phyloP scores from a whole-genome alignment of 257 asterid genomes.

The Fraxinus americana region DNA sequence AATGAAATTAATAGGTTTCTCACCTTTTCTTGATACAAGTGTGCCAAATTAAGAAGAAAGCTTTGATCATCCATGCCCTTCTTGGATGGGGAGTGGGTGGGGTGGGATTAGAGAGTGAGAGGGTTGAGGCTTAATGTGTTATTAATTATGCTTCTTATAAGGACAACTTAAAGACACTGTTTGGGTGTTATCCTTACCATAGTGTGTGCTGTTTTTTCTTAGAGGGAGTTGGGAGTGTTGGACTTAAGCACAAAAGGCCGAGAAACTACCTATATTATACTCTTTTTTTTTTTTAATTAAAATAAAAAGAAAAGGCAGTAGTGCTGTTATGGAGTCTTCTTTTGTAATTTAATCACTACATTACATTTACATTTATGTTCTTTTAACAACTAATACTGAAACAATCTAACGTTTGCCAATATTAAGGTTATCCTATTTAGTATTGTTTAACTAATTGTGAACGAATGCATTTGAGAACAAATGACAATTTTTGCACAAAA shows the following conservation, averaged over 20 bases:
- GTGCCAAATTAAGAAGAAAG: conserved; percentile 64
- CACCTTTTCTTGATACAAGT: conserved; percentile 76
- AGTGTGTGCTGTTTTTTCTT: neutral
- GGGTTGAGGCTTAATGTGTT: conserved; percentile 7
- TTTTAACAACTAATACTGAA: no score
- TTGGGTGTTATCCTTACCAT: neutral
- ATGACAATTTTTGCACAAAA: no score
- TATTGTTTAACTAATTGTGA: no score
- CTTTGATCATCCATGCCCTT: conserved; percentile 59
- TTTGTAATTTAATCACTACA: no score
- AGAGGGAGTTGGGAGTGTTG: conserved; percentile 28
- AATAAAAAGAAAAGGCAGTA: neutral
- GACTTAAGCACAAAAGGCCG: conserved; percentile 58
- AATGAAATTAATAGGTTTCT: neutral
- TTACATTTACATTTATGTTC: no score
- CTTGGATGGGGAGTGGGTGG: neutral
- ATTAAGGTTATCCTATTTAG: no score
- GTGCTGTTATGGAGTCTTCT: no score
- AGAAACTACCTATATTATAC: conserved; percentile 12
- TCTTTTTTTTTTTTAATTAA: neutral
- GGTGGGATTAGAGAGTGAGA: conserved; percentile 2
- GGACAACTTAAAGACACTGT: conserved; percentile 10
- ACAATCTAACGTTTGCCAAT: no score
- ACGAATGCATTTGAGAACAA: no score
- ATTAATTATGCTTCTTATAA: conserved; percentile 32